Evolutionary conservation across 768 basidiomycete genomes (phyloP), one percentile per base, ranked within the genome.

Genomic region (Phaeolepiota aurea): DNA sequence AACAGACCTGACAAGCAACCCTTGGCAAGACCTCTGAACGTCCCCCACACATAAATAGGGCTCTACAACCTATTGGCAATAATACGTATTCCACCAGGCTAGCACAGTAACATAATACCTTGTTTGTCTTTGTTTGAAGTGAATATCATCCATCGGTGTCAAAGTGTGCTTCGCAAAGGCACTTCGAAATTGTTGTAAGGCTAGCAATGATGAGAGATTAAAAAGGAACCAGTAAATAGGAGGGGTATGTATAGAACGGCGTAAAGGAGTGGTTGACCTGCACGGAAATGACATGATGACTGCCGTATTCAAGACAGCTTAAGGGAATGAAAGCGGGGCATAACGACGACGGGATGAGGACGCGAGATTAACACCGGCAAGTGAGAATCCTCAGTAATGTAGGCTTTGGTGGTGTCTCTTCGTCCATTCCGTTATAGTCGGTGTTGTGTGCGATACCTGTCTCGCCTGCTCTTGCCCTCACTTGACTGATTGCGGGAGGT

Each of bases 391-490:
- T 71, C 67, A 82, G 68, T 40, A 85, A 64, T 48, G 67, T 65
- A 41, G 69, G 64, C 59, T 75, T 73, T 44, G 71, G 75, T 43
- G 62, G 66, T 45, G 64, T 65, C 38, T 72, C 71, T 45, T 77
- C 71, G 46, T 73, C 67, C 54, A 82, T 74, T 32, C 74, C 72
- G 51, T 76, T 58, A 45, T 68, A 82, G 45, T 62, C 48, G 68
- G 76, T 41, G 65, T 79, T 47, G 66, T 77, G 76, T 40, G 79
- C 73, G 44, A 74, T 70, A 32, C 85, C 83, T 14, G 75, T 65
- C 57, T 84, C 80, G 23, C 80, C 85, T 40, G 68, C 83, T 51
- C 70, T 66, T 42, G 82, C 85, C 38, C 84, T 78, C 43, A 83
- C 74, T 50, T 76, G 74, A 60, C 78, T 86, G 46, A 87, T 59